Percentiles rank a stretch among this genome's conserved stretches.
These are phyloP conservation scores for Aspergillus ellipticus DNA, from an alignment of 495 filamentous ascomycete genomes.

Conservation along the genomic window DNA sequence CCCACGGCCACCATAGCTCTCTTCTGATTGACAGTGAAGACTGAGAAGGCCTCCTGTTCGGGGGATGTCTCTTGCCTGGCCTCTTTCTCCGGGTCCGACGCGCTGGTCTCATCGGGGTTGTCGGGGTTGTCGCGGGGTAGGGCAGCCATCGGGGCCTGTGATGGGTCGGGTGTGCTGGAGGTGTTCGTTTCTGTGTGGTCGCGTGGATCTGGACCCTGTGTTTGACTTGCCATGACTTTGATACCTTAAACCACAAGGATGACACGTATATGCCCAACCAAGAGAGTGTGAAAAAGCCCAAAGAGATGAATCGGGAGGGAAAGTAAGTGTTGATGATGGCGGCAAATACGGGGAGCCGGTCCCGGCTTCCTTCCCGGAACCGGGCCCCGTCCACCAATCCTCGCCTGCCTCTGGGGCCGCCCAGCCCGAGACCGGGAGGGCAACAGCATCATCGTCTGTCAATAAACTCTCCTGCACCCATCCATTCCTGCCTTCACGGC, in stretches of 20 bases:
- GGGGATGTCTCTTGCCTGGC: background rate
- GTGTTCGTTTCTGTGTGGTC: too few relatives aligned
- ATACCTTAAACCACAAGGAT: too few relatives aligned
- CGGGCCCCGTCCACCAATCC: background rate
- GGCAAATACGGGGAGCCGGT: too few relatives aligned
- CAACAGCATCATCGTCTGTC: background rate
- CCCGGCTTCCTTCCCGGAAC: background rate
- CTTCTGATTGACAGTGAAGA: slow-evolving; percentile 55
- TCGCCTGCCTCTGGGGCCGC: too few relatives aligned
- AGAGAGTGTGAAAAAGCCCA: background rate
- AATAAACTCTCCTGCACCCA: background rate
- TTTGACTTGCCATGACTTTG: background rate
- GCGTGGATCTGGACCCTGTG: background rate
- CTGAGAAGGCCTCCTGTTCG: slow-evolving; percentile 31
- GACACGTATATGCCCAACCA: background rate
- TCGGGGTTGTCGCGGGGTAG: background rate
- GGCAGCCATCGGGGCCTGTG: background rate
- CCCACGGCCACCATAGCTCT: slow-evolving; percentile 60
- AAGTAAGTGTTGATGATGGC: too few relatives aligned
- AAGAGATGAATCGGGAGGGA: too few relatives aligned
- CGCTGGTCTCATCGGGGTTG: background rate
- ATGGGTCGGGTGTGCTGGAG: background rate
- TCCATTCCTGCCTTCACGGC: too few relatives aligned
- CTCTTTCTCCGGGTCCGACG: background rate
- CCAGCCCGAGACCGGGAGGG: background rate